Evolutionary conservation across 2,329 filamentous ascomycete genomes (phyloP).

Genomic region (Meredithiella fracta): DNA sequence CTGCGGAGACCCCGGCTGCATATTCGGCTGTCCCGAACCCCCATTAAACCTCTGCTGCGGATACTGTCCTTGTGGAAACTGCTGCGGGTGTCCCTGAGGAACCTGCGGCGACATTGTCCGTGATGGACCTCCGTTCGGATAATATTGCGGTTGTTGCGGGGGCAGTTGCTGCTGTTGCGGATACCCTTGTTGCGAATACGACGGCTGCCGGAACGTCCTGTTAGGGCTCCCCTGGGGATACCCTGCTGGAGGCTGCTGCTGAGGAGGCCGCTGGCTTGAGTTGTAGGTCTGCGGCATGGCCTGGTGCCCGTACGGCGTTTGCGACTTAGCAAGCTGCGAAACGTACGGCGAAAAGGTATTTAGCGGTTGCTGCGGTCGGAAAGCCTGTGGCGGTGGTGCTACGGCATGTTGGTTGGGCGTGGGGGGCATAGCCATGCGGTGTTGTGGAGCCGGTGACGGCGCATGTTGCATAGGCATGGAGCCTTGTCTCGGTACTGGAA

Average conservation of each 20-base stretch:
- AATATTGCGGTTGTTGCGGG: conserved; percentile 18
- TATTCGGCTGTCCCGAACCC: conserved; percentile 4
- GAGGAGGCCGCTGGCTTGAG: conserved; percentile 5
- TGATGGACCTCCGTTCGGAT: conserved; percentile 30
- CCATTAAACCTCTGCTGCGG: conserved; percentile 13
- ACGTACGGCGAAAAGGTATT: conserved; percentile 31
- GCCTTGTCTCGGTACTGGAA: conserved; percentile 12
- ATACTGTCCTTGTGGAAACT: conserved; percentile 10
- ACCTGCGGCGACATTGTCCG: conserved; percentile 30
- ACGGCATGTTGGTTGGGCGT: conserved; percentile 20
- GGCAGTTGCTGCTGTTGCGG: conserved; percentile 21
- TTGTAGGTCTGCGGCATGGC: conserved; percentile 30
- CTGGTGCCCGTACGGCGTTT: conserved; percentile 35
- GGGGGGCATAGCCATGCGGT: conserved; percentile 19
- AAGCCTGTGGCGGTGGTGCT: conserved; percentile 18
- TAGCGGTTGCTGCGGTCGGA: conserved; percentile 15
- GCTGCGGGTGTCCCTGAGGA: conserved; percentile 19
- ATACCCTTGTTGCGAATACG: conserved; percentile 21
- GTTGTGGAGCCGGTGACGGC: conserved; percentile 12
- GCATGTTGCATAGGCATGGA: conserved; percentile 11
- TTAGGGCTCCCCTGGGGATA: conserved; percentile 26
- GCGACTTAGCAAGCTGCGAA: conserved; percentile 35
- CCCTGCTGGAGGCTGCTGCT: conserved; percentile 17
- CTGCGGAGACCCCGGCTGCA: conserved; percentile 13
- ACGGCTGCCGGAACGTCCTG: conserved; percentile 25